Evolutionary conservation across 2,329 filamentous ascomycete species (phyloP).

Genomic region (Leptodontidium sp.): DNA sequence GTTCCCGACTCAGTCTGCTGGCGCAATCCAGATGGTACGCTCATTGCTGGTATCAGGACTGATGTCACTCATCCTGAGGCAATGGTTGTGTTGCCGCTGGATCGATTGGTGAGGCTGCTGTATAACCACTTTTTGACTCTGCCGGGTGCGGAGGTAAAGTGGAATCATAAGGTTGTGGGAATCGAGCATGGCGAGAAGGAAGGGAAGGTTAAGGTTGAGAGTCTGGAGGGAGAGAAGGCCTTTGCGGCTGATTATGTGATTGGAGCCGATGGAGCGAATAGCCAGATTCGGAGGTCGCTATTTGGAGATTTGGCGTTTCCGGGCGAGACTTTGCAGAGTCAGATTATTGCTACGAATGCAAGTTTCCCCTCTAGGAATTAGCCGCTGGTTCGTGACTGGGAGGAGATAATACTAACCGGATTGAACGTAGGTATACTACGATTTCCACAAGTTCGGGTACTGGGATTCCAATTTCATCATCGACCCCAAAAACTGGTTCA

Average conservation of each 20-base stretch:
- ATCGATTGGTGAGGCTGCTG: slow-evolving; percentile 52
- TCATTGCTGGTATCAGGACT: slow-evolving; percentile 40
- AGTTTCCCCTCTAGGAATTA: not conserved
- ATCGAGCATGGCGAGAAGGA: slow-evolving; percentile 58
- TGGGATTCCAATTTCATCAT: slow-evolving; percentile 67
- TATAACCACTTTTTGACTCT: slow-evolving; percentile 48
- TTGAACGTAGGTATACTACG: slow-evolving; percentile 64
- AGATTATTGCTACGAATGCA: slow-evolving; percentile 70
- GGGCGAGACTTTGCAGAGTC: slow-evolving; percentile 65
- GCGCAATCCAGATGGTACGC: slow-evolving; percentile 51
- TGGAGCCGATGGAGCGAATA: slow-evolving; percentile 64
- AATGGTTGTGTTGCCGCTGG: slow-evolving; percentile 55
- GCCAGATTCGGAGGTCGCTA: slow-evolving; percentile 56
- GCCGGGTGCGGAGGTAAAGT: slow-evolving; percentile 50
- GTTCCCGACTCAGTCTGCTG: slow-evolving; percentile 53
- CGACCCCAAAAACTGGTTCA: slow-evolving; percentile 67
- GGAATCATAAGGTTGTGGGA: slow-evolving; percentile 56
- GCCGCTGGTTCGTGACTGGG: not conserved
- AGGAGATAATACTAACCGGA: not conserved
- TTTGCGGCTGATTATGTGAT: slow-evolving; percentile 61
- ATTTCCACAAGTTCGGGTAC: slow-evolving; percentile 62
- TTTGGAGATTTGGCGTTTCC: slow-evolving; percentile 63
- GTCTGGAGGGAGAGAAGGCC: slow-evolving; percentile 47
- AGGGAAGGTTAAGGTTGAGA: slow-evolving; percentile 54
- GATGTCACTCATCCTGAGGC: slow-evolving; percentile 41